Base-by-base conservation (phyloP, 441 rosid species). In the Gossypium davidsonii region DNA sequence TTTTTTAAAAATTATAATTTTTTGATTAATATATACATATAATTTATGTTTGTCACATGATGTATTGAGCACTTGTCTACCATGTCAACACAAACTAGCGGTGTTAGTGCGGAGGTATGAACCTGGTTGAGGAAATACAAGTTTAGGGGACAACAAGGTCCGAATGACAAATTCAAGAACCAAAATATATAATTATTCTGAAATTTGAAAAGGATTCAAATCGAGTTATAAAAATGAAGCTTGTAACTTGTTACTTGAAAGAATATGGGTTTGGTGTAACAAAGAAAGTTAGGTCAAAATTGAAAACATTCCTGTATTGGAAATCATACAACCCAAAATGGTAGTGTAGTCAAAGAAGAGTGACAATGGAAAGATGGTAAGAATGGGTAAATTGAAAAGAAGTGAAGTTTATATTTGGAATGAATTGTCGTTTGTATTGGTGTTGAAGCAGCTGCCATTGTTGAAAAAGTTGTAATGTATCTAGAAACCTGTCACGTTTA, bases 151-250 rank as follows among this genome's bases (percentile, higher is more conserved):
- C 34, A 31, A 4, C 6, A 4, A 31, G 6, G 6, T 31, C 6
- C 6, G 0, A 31, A 31, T 31, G 34, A 31, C 34, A 31, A 31
- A 31, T 5, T 31, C 1, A 28, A 0, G 34, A 1, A 28, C 1
- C 34, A 28, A 28, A 28, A 4, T 4, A 0, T 28, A 28, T 28
- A 28, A 28, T 4, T 28, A 28, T 28, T 67, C 6, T 25, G 46
- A 51, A 68, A 26, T 68, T 68, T 52, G 72, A 21, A 48, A 67
- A 67, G 8, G 23, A 67, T 39, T 67, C 61, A 51, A 58, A 68
- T 68, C 4, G 2, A 15, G 61, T 15, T 6, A 34, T 3, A 21
- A 28, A 28, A 28, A 28, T 3, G 31, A 28, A 28, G 31, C 31
- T 3, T 44, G 12, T 3, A n/a, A 6, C 4, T 4, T 49, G 55